Evolutionary conservation across 2,329 filamentous ascomycete genomes (phyloP).

Genomic region (Colletotrichum musae): DNA sequence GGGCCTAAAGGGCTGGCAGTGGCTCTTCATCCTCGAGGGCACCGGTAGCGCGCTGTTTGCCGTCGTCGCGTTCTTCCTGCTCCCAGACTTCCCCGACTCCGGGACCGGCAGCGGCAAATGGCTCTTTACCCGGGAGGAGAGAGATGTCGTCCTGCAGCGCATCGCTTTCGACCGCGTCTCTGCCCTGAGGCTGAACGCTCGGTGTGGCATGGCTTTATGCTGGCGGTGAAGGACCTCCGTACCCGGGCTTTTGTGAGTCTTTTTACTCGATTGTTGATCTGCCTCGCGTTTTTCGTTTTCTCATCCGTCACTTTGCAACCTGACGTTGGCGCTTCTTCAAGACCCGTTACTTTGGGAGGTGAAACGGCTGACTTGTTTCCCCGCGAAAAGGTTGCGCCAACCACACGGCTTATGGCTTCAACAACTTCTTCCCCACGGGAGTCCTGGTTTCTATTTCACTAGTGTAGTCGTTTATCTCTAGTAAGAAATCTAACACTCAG

Average conservation of each 20-base stretch:
- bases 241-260: constrained; percentile 44
- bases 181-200: constrained; percentile 12
- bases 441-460: too few species aligned
- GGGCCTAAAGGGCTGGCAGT: background rate
- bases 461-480: too few species aligned
- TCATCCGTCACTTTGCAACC: background rate
- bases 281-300: rapidly evolving
- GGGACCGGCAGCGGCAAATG: background rate
- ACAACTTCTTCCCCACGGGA: constrained; percentile 44
- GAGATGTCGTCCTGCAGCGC: constrained; percentile 31
- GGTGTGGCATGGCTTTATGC: constrained; percentile 39
- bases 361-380: background rate
- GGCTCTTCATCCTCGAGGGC: constrained; percentile 13
- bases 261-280: too few species aligned
- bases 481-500: too few species aligned
- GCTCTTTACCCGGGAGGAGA: constrained; percentile 4
- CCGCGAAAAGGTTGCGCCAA: constrained; percentile 35
- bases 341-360: too few species aligned
- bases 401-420: constrained; percentile 44
- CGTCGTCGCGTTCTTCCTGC: background rate
- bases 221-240: constrained; percentile 43
- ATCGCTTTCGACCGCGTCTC: constrained; percentile 42
- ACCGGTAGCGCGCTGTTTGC: constrained; percentile 3
- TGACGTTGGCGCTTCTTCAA: too few species aligned
- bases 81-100: constrained; percentile 14